Percentiles rank a stretch among this genome's conserved stretches.
phyloP scores from a whole-genome alignment of 2,329 filamentous ascomycete genomes.

The Cordyceps tenuipes region DNA sequence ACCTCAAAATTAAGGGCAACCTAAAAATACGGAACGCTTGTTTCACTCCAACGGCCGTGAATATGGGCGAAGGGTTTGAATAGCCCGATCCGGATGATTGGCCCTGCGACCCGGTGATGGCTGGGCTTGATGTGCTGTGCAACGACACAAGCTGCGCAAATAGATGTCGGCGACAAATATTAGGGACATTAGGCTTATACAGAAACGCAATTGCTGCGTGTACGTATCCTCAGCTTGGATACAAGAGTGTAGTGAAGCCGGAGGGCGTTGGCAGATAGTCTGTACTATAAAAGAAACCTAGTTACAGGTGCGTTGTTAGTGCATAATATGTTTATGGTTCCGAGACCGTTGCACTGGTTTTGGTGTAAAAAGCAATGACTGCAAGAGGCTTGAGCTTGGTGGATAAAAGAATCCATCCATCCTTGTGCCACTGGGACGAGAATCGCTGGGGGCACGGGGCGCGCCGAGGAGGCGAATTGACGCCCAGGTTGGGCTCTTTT shows the following conservation, averaged over 20 bases:
- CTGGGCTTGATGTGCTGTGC: background rate
- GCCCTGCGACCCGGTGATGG: background rate
- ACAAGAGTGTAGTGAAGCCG: background rate
- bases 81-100: background rate
- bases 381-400: background rate
- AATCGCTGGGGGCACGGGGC: background rate
- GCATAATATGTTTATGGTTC: background rate
- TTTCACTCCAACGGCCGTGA: background rate
- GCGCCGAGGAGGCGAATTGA: background rate
- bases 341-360: conserved; percentile 3
- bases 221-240: background rate
- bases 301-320: background rate
- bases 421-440: background rate
- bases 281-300: background rate
- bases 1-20: background rate
- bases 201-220: background rate
- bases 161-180: background rate
- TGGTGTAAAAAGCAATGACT: conserved; percentile 6
- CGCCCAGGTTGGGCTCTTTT: background rate
- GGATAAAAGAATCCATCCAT: background rate
- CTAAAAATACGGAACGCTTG: background rate
- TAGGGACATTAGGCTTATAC: background rate
- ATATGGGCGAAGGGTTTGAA: background rate
- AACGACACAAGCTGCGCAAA: background rate
- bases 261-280: background rate